phyloP scores from a whole-genome alignment of 2,329 filamentous ascomycete genomes.

The Stachybotrys echinatus region DNA sequence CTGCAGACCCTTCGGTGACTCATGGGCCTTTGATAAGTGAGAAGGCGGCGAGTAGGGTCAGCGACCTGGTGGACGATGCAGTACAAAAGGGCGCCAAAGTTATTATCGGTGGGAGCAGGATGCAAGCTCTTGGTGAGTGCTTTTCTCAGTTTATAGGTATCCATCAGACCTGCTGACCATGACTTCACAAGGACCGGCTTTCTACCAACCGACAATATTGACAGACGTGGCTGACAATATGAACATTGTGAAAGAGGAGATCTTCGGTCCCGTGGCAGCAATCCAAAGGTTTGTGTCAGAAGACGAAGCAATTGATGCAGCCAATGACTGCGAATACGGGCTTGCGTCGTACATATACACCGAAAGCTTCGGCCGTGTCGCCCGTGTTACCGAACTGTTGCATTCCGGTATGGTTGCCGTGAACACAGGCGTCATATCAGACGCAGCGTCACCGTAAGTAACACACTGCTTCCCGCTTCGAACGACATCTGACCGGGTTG shows the following conservation, averaged over 20 bases:
- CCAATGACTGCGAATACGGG: constrained; percentile 65
- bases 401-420: constrained; percentile 64
- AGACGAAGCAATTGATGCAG: constrained; percentile 62
- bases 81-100: constrained; percentile 56
- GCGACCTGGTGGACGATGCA: constrained; percentile 61
- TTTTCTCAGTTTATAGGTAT: constrained; percentile 9
- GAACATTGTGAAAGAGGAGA: constrained; percentile 64
- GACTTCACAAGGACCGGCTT: constrained; percentile 49
- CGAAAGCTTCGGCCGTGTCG: constrained; percentile 31
- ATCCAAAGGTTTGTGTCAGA: constrained; percentile 67
- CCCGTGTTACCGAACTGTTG: constrained; percentile 41
- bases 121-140: constrained; percentile 57
- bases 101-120: constrained; percentile 54
- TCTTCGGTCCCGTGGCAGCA: constrained; percentile 69
- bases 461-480: not conserved
- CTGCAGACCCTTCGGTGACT: constrained; percentile 50
- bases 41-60: constrained; percentile 48
- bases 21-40: constrained; percentile 63
- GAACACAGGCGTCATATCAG: constrained; percentile 44
- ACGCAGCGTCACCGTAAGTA: constrained; percentile 17
- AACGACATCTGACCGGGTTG: too few species aligned
- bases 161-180: not conserved
- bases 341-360: constrained; percentile 75
- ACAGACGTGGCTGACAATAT: constrained; percentile 63
- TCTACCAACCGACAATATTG: constrained; percentile 68